These are phyloP conservation scores for Tulasnella sp. DNA, from an alignment of 768 basidiomycete species.

Conservation along the genomic window DNA sequence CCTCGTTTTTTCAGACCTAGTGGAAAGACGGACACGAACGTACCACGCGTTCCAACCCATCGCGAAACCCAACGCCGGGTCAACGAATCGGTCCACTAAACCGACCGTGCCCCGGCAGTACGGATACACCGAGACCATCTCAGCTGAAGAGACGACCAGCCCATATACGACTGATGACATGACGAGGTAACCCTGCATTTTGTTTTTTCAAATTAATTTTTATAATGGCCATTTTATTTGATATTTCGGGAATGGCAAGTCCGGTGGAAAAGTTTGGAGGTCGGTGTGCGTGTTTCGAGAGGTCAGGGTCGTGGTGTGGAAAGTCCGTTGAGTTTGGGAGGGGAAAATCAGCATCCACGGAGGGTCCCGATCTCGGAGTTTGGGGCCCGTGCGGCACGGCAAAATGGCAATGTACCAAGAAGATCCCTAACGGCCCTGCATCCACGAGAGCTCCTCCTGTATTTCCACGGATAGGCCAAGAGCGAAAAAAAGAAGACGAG, in stretches of 20 bases:
- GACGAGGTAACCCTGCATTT: conserved; percentile 3
- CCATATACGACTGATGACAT: conserved; percentile 9
- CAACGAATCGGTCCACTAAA: conserved; percentile 18
- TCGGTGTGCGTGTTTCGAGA: background rate
- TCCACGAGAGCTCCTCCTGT: conserved; percentile 12
- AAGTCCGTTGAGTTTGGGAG: background rate
- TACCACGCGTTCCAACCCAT: conserved; percentile 27
- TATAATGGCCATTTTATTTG: background rate
- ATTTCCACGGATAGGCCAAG: background rate
- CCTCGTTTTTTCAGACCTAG: background rate
- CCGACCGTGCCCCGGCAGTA: conserved; percentile 17
- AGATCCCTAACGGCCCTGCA: conserved; percentile 12
- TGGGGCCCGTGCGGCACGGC: no score
- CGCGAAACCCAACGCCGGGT: conserved; percentile 21
- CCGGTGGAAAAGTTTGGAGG: background rate
- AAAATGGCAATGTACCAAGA: conserved; percentile 1
- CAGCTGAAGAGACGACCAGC: background rate
- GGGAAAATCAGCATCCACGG: background rate
- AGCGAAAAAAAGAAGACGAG: background rate
- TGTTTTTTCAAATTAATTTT: no score
- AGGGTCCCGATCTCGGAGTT: no score
- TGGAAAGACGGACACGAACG: background rate
- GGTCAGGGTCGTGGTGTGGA: background rate
- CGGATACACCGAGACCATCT: conserved; percentile 19
- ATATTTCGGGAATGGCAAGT: background rate